These are phyloP conservation scores for Aspergillus tubingensis DNA, from an alignment of 2,329 filamentous ascomycete genomes.

Conservation along the genomic window DNA sequence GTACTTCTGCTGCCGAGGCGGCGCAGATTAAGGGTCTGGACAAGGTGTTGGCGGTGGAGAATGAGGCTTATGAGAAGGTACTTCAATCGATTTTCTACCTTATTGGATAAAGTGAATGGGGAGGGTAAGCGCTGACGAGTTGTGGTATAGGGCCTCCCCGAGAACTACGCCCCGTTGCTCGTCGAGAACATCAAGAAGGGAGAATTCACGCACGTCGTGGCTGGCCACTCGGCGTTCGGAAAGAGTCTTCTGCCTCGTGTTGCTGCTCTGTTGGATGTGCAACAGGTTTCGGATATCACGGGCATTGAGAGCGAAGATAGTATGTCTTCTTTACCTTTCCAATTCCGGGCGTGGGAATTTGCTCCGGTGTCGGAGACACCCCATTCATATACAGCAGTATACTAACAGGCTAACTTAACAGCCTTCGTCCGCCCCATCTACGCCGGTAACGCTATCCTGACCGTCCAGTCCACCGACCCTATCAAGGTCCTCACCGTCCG, in stretches of 20 bases:
- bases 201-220: slow-evolving; percentile 87
- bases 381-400: neutral
- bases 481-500: slow-evolving; percentile 91
- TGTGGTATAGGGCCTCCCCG: slow-evolving; percentile 73
- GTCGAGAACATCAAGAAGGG: slow-evolving; percentile 97
- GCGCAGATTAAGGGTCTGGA: slow-evolving; percentile 88
- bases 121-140: slow-evolving; percentile 8
- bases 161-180: slow-evolving; percentile 90
- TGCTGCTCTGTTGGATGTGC: slow-evolving; percentile 84
- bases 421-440: slow-evolving; percentile 95
- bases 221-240: slow-evolving; percentile 90
- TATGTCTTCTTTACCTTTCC: slow-evolving; percentile 37
- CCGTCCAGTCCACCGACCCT: slow-evolving; percentile 82
- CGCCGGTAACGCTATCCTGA: slow-evolving; percentile 94
- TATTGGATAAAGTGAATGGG: neutral
- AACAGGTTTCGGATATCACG: slow-evolving; percentile 92
- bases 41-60: slow-evolving; percentile 88
- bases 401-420: slow-evolving; percentile 25
- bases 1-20: slow-evolving; percentile 72
- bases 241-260: slow-evolving; percentile 93
- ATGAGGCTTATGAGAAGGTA: slow-evolving; percentile 88
- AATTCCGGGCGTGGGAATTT: neutral
- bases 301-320: slow-evolving; percentile 83
- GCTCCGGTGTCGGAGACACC: slow-evolving; percentile 5
- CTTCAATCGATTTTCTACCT: neutral